phyloP scores from a whole-genome alignment of 192 early-diverging fungal genomes.

The Umbelopsis sp. region DNA sequence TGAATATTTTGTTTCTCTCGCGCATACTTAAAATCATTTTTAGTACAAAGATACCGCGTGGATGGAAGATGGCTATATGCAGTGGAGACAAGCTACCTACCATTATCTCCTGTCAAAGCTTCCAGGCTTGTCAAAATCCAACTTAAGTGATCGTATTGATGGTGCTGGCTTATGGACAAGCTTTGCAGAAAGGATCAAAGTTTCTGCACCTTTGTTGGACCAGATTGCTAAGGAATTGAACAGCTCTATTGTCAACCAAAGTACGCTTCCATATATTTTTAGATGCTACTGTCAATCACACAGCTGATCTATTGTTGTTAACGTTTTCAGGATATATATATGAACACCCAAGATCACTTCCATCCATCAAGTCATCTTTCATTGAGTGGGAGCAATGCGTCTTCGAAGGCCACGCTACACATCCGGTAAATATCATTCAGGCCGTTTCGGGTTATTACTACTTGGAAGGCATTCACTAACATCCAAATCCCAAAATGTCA shows the following conservation, averaged over 20 bases:
- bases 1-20: neutral
- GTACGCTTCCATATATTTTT: slow-evolving; percentile 31
- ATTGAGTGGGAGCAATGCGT: slow-evolving; percentile 70
- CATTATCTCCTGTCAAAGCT: neutral
- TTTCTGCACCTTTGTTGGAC: slow-evolving; percentile 31
- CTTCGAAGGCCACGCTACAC: slow-evolving; percentile 69
- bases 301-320: neutral
- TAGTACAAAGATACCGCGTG: neutral
- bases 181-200: slow-evolving; percentile 48
- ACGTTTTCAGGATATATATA: slow-evolving; percentile 43
- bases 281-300: neutral
- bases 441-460: neutral
- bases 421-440: slow-evolving; percentile 47
- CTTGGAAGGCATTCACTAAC: neutral
- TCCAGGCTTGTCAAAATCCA: neutral
- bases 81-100: neutral
- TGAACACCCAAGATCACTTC: slow-evolving; percentile 34
- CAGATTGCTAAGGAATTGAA: slow-evolving; percentile 53
- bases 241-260: slow-evolving; percentile 58
- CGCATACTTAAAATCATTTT: neutral
- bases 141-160: slow-evolving; percentile 26
- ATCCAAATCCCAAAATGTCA: neutral
- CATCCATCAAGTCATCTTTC: slow-evolving; percentile 41
- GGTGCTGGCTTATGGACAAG: slow-evolving; percentile 45
- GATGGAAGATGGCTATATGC: no score